Evolutionary conservation across 139 green algal genomes (phyloP).

Genomic region (Chlamydomonas sp.): DNA sequence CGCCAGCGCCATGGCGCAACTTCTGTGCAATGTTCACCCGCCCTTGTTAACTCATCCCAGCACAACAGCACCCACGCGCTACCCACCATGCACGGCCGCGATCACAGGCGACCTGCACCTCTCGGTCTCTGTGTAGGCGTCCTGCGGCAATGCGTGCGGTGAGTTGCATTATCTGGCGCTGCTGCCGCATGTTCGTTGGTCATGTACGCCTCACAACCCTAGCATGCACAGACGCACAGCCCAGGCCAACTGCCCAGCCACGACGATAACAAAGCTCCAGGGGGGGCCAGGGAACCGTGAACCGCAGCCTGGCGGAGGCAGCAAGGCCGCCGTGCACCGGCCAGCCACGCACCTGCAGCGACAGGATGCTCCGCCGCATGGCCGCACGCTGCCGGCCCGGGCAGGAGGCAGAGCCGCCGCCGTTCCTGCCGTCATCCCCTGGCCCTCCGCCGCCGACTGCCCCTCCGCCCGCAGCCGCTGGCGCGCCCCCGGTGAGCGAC

Average conservation of each 20-base stretch:
- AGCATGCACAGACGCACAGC: no score
- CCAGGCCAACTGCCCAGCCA: no score
- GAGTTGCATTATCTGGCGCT: not conserved
- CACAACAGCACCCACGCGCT: not conserved
- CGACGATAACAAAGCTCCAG: no score
- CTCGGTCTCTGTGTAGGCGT: constrained; percentile 36
- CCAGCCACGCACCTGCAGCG: not conserved
- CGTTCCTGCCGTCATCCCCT: not conserved
- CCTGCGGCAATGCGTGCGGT: constrained; percentile 8
- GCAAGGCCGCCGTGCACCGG: no score
- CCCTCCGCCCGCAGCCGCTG: not conserved
- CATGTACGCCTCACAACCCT: no score
- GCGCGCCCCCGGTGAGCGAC: not conserved
- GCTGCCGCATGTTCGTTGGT: not conserved
- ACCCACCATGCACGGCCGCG: constrained; percentile 50
- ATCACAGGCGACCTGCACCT: constrained; percentile 41
- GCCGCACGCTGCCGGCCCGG: constrained; percentile 19
- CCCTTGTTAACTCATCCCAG: no score
- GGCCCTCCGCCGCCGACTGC: not conserved
- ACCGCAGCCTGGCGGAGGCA: not conserved
- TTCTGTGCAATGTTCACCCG: no score
- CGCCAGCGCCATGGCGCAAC: no score
- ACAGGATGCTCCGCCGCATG: constrained; percentile 19
- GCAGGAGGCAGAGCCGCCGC: not conserved
- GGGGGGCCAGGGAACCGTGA: no score